These are phyloP conservation scores for Macrotyloma uniflorum DNA, from an alignment of 306 rosid genomes.

Conservation along the genomic window DNA sequence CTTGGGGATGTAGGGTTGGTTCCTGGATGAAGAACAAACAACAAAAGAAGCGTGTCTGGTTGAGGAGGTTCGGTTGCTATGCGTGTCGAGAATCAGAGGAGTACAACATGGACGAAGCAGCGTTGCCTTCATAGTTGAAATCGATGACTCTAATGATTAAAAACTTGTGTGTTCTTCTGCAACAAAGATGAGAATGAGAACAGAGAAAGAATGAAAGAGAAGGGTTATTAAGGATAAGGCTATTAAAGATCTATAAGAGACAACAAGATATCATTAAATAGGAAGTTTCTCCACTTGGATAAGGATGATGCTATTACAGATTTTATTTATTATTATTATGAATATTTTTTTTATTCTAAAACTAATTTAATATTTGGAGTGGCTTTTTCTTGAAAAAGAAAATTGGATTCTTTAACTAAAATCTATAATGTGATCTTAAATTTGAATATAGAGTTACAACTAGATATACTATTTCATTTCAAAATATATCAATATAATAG, in stretches of 20 bases:
- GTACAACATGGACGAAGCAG: constrained; percentile 52
- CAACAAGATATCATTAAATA: constrained; percentile 32
- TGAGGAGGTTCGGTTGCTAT: constrained; percentile 26
- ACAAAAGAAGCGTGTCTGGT: constrained; percentile 39
- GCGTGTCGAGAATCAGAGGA: constrained; percentile 51
- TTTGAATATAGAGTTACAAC: too few species aligned
- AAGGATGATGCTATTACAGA: constrained; percentile 31
- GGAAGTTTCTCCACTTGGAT: constrained; percentile 38
- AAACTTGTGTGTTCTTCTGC: background rate
- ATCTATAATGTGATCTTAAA: too few species aligned
- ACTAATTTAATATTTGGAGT: too few species aligned
- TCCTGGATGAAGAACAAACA: constrained; percentile 62
- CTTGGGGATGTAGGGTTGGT: constrained; percentile 66
- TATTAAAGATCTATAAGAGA: background rate
- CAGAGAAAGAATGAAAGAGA: background rate
- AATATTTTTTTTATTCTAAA: background rate
- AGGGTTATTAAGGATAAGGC: background rate
- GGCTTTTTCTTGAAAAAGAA: too few species aligned
- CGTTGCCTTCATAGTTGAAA: constrained; percentile 44
- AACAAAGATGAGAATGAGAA: background rate
- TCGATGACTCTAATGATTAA: background rate
- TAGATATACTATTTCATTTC: too few species aligned
- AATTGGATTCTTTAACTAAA: too few species aligned
- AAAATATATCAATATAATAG: too few species aligned
- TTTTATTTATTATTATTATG: background rate